phyloP scores from a whole-genome alignment of 1,284 basidiomycete species.

The Albatrellus sp. region DNA sequence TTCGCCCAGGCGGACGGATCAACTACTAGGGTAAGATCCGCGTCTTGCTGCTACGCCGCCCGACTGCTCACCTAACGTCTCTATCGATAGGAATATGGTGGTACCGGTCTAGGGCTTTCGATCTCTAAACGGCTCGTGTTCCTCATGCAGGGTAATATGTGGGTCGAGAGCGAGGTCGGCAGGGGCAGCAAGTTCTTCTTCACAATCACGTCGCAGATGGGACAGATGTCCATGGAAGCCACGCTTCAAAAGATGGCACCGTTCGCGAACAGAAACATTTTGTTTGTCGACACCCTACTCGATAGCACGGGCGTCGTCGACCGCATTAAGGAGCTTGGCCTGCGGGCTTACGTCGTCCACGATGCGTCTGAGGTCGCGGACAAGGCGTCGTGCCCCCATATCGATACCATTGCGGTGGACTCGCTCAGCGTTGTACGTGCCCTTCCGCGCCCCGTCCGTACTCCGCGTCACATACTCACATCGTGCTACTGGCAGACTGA shows the following conservation, averaged over 20 bases:
- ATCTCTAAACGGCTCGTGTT: constrained; percentile 93
- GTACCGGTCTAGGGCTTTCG: constrained; percentile 92
- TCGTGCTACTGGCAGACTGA: constrained; percentile 48
- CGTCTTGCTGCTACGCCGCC: not conserved
- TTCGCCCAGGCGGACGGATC: constrained; percentile 98
- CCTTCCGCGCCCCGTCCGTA: not conserved
- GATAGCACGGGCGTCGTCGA: constrained; percentile 72
- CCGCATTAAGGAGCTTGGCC: constrained; percentile 72
- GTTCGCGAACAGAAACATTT: constrained; percentile 67
- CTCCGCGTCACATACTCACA: not conserved
- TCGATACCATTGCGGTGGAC: constrained; percentile 95
- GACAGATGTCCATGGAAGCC: constrained; percentile 59
- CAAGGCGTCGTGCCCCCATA: constrained; percentile 75
- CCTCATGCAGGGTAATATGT: constrained; percentile 97
- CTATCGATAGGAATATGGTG: constrained; percentile 76
- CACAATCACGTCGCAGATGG: constrained; percentile 81
- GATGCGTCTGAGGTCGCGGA: constrained; percentile 70
- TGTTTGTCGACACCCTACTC: constrained; percentile 82
- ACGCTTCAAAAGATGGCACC: constrained; percentile 69
- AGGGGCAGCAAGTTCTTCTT: constrained; percentile 97
- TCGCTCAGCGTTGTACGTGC: constrained; percentile 68
- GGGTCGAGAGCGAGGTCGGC: constrained; percentile 91
- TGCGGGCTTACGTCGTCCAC: constrained; percentile 72
- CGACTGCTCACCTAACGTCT: not conserved
- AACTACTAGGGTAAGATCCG: constrained; percentile 60